Evolutionary conservation across 192 early-diverging fungal genomes (phyloP), one percentile per base, ranked within the genome.

Genomic region (Coemansia sp.): DNA sequence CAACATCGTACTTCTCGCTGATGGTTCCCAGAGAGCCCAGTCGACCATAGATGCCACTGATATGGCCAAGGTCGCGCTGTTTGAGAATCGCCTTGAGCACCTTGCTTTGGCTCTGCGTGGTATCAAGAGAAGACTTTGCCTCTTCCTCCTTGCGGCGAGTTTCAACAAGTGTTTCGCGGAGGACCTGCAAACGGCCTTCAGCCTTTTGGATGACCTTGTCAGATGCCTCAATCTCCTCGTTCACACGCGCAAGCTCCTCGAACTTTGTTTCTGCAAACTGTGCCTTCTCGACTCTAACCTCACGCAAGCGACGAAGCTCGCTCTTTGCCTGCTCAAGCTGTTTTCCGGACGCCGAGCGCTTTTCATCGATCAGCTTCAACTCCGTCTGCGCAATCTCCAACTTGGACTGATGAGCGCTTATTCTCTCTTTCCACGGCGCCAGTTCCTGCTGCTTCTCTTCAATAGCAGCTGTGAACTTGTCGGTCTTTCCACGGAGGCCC

Each of bases 21-120:
- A 99, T 96, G 1, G 91, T 89, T 25, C 96, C 97, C n/a, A 99
- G 79, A 62, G 93, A 91, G n/a, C 97, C 97, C 20, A 99, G 82
- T 9, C 97, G 89, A 48, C 91, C 90, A 65, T 90, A 84, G 48
- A 95, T 90, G 8, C 93, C 93, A 10, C 70, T 72, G 60, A 95
- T 92, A 46, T 84, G 74, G 0, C 91, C 93, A 32, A 83, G 74
- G 48, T 91, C 85, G 52, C 85, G 84, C 78, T 92, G 85, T 13
- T 85, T 86, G 58, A 94, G 79, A 6, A 94, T 62, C 32, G 83
- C 87, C 17, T 73, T 82, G 3, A 93, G 79, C 3, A 94, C 86
- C 19, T 87, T 87, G 33, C 89, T 86, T 52, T 89, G 85, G 32
- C 81, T 86, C 66, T 91, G 86, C 17, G 86, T 78, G 15, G 85